These are phyloP conservation scores for Paraphoma chrysanthemicola DNA, from an alignment of 2,329 filamentous ascomycete genomes.

Conservation along the genomic window DNA sequence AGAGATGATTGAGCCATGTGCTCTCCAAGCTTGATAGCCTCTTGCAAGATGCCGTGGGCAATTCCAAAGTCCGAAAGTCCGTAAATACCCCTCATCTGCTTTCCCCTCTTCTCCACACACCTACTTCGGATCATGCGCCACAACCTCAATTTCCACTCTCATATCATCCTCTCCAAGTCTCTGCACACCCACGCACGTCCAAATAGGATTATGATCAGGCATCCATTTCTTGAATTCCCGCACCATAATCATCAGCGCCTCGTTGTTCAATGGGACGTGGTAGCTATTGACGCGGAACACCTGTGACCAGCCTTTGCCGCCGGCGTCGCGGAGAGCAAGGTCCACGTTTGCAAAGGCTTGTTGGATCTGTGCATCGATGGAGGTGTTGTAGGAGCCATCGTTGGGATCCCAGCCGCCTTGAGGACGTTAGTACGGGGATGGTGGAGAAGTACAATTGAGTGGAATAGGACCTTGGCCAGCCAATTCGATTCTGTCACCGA, in stretches of 20 bases:
- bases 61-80: neutral
- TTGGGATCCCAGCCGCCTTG: slow-evolving; percentile 46
- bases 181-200: slow-evolving; percentile 28
- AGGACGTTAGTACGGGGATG: neutral
- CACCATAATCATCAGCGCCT: slow-evolving; percentile 23
- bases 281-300: slow-evolving; percentile 50
- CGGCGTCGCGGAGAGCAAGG: slow-evolving; percentile 57
- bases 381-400: slow-evolving; percentile 18
- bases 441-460: neutral
- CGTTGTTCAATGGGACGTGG: slow-evolving; percentile 24
- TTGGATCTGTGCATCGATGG: slow-evolving; percentile 41
- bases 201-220: slow-evolving; percentile 30
- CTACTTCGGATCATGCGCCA: slow-evolving; percentile 13
- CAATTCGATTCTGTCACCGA: slow-evolving; percentile 44
- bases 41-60: too few species aligned
- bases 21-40: too few species aligned
- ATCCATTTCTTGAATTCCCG: slow-evolving; percentile 33
- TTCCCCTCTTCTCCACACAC: neutral
- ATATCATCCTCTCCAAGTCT: slow-evolving; percentile 50
- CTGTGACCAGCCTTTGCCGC: slow-evolving; percentile 64
- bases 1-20: too few species aligned
- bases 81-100: neutral
- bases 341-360: slow-evolving; percentile 66
- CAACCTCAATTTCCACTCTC: slow-evolving; percentile 31
- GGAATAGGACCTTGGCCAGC: slow-evolving; percentile 43